A percentile compares a stretch with the other conserved stretches of the same genome.
phyloP scores from a whole-genome alignment of 2,329 filamentous ascomycete genomes.

The Mycocentrospora acerina region DNA sequence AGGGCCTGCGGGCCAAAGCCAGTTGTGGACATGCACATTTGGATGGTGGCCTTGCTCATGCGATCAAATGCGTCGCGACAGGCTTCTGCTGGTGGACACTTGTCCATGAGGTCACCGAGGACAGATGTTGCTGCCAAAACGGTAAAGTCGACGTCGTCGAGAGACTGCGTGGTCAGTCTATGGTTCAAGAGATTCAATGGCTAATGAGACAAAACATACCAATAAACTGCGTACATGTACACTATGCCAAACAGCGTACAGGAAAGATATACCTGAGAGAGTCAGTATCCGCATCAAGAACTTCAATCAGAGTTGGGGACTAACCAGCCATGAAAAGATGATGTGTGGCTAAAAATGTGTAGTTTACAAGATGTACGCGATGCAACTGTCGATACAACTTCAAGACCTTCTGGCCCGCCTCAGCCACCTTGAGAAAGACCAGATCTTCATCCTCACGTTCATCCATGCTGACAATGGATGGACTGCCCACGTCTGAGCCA shows the following conservation, averaged over 20 bases:
- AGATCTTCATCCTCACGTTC: constrained; percentile 80
- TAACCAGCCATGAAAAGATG: constrained; percentile 94
- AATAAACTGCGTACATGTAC: constrained; percentile 81
- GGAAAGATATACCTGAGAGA: constrained; percentile 72
- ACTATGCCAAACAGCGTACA: constrained; percentile 98
- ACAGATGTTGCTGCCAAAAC: constrained; percentile 92
- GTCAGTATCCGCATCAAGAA: constrained; percentile 17
- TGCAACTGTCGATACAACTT: constrained; percentile 89
- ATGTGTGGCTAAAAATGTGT: constrained; percentile 93
- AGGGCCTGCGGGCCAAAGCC: constrained; percentile 64
- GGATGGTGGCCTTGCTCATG: constrained; percentile 92
- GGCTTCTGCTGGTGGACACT: constrained; percentile 91
- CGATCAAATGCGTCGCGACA: constrained; percentile 93
- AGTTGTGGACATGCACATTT: constrained; percentile 87
- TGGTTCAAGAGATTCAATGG: constrained; percentile 12
- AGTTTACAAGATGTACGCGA: constrained; percentile 85
- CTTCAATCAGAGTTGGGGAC: constrained; percentile 17
- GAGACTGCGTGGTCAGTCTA: constrained; percentile 53
- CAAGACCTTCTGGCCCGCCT: constrained; percentile 89
- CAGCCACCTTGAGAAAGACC: constrained; percentile 91
- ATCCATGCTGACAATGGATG: constrained; percentile 64
- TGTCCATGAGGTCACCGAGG: constrained; percentile 85
- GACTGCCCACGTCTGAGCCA: constrained; percentile 60
- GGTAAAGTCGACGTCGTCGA: constrained; percentile 98
- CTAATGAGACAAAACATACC: constrained; percentile 55